Evolutionary conservation across 163 green algal genomes (phyloP), one percentile per base, ranked within the genome.

Genomic region (Volvox carteri): DNA sequence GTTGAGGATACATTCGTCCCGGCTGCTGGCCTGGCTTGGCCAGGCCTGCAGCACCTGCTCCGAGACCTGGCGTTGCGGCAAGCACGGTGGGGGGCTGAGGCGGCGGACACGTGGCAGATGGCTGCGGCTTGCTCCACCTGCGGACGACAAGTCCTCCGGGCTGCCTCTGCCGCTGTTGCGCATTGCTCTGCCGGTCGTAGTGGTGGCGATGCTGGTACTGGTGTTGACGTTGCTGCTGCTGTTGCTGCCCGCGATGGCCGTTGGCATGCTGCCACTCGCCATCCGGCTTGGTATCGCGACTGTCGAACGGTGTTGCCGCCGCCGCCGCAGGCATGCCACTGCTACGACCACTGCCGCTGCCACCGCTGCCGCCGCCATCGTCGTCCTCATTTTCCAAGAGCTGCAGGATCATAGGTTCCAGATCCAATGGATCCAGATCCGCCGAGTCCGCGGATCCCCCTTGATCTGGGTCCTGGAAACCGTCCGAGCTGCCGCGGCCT

Each of bases 371-470:
- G 70, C 1, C 23, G 50, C 74, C 46, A 1, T 88, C 58, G 11
- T 87, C 78, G 48, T 62, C 46, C 0, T 85, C 68, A 5, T 88
- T 85, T 78, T 88, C 84, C 52, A 88, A 48, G 35, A 81, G 76
- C 77, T 91, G 81, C 23, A 78, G 39, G 52, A 85, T 85, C 48
- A 91, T 78, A 37, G 83, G 84, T 35, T 88, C 84, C 44, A 88
- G 46, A 28, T 78, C 76, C 48, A 92, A 67, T 28, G 65, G 78
- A 14, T 88, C n/a, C 67, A 77, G 39, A 25, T 87, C 75, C 18
- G 42, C 44, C 0, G 73, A 80, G 42, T 84, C 75, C 1, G 75
- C 33, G 6, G 23, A 56, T 12, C 68, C 75, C 28, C 1, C n/a
- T n/a, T n/a, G 30, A 1, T 48, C 75, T 35, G 48, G 42, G 52